Conservation (phyloP, 1,284 basidiomycete species). For the Leccinum huronense region DNA sequence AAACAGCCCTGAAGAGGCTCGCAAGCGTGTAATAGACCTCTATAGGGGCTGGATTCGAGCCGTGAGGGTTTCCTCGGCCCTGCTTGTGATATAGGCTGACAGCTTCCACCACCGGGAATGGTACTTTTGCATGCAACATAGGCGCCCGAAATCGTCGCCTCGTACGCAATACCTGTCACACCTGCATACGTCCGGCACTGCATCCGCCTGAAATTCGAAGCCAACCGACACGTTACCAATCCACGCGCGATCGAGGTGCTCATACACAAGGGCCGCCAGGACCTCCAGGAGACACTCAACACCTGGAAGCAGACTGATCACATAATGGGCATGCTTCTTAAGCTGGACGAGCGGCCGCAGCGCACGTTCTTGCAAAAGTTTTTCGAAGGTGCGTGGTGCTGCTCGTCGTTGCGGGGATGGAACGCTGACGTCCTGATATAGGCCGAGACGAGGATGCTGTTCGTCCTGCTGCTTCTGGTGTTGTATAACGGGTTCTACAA, state of each 20-base stretch:
- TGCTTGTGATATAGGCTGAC: neutral
- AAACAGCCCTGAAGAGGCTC: constrained; percentile 63
- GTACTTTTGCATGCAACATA: constrained; percentile 33
- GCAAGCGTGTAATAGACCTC: constrained; percentile 69
- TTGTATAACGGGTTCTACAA: constrained; percentile 24
- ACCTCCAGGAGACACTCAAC: constrained; percentile 95
- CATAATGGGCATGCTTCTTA: constrained; percentile 63
- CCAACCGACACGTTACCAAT: constrained; percentile 83
- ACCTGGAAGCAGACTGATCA: constrained; percentile 88
- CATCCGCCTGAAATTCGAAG: constrained; percentile 87
- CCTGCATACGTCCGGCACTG: constrained; percentile 80
- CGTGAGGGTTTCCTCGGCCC: constrained; percentile 46
- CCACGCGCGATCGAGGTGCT: constrained; percentile 84
- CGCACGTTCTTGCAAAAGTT: constrained; percentile 83
- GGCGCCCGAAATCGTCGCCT: constrained; percentile 86
- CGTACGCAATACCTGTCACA: constrained; percentile 85
- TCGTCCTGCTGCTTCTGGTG: constrained; percentile 51
- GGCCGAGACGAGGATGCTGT: constrained; percentile 57
- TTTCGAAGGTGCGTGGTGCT: constrained; percentile 63
- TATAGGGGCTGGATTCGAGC: constrained; percentile 93
- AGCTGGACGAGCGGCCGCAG: constrained; percentile 48
- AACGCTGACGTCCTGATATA: constrained; percentile 24
- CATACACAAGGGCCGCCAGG: constrained; percentile 82
- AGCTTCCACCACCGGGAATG: neutral
- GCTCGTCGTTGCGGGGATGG: neutral